Evolutionary conservation across 306 rosid genomes (phyloP).

Genomic region (Rubus parviflorus): DNA sequence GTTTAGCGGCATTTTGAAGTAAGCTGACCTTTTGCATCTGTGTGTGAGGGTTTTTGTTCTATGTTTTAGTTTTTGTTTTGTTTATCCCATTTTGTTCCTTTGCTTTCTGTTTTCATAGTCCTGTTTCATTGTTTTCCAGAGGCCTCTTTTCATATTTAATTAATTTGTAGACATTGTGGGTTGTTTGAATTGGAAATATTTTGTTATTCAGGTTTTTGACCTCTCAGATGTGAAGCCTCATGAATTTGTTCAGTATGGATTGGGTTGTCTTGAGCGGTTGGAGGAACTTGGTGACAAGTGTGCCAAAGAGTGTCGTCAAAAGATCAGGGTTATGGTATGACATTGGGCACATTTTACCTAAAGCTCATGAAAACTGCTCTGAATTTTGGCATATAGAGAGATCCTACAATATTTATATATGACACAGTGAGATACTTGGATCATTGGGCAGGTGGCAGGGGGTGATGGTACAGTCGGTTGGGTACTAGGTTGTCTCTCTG

Average conservation of each 20-base stretch:
- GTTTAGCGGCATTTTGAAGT: slow-evolving; percentile 12
- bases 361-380: slow-evolving; percentile 6
- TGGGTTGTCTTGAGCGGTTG: slow-evolving; percentile 77
- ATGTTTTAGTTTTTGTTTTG: slow-evolving; percentile 6
- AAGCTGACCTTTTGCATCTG: slow-evolving; percentile 5
- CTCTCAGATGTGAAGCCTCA: slow-evolving; percentile 86
- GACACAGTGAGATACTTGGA: slow-evolving; percentile 3
- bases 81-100: neutral
- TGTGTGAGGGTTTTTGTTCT: neutral
- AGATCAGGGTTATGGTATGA: slow-evolving; percentile 84
- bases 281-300: slow-evolving; percentile 64
- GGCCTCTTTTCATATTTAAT: neutral
- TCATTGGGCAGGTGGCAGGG: slow-evolving; percentile 88
- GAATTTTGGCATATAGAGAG: slow-evolving; percentile 3
- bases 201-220: slow-evolving; percentile 73
- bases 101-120: slow-evolving; percentile 4
- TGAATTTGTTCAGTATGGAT: slow-evolving; percentile 80
- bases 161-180: neutral
- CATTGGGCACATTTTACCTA: slow-evolving; percentile 1
- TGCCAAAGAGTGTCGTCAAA: slow-evolving; percentile 85
- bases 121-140: neutral
- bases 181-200: slow-evolving; percentile 14
- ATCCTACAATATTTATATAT: neutral
- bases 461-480: slow-evolving; percentile 99
- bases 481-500: slow-evolving; percentile 88